Evolutionary conservation across 2,329 filamentous ascomycete genomes (phyloP), one percentile per base, ranked within the genome.

Genomic region (Zopfia rhizophila): DNA sequence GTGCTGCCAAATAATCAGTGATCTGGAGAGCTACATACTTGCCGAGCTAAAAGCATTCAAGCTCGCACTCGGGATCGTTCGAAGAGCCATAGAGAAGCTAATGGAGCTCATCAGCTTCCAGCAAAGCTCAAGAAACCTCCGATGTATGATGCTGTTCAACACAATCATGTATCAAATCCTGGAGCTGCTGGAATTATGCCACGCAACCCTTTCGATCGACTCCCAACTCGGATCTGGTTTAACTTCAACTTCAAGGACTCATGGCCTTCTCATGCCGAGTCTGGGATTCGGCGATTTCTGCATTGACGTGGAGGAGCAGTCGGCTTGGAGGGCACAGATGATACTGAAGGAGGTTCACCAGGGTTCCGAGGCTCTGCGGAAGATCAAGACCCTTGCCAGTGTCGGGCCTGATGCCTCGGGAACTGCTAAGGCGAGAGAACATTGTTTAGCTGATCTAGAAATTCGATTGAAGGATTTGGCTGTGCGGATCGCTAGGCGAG

Each of bases 1-100:
- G 5, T 44, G 32, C 21, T 39, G 37, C 25, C 33, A 54, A 10
- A 50, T 54, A 7, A 38, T 36, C 14, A 48, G 14, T 12, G 31
- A 42, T 4, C 31, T 54, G 4, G 51, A 54, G 19, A 43, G 35
- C 31, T 54, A 48, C 36, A 42, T 48, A 12, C 29, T 54, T 1
- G 32, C 43, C 12, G 36, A 50, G 8, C 36, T 54, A 7, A 44
- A 44, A 19, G 38, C 39, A 2, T 27, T 51, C 14, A 27, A 39
- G 11, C 38, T 54, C 31, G 30, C 51, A 4, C 12, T 54, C 5
- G 35, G 43, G 11, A 46, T 43, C 8, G 38, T 47, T 8, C 28
- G 37, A n/a, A 42, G 38, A 39, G 50, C 18, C 24, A 14, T 45
- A 11, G 38, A 46, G 19, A 37, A 23, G 14, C 23, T 47, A 6